Conservation (phyloP, 768 basidiomycete species). For the Lactarius pseudohatsudake region DNA sequence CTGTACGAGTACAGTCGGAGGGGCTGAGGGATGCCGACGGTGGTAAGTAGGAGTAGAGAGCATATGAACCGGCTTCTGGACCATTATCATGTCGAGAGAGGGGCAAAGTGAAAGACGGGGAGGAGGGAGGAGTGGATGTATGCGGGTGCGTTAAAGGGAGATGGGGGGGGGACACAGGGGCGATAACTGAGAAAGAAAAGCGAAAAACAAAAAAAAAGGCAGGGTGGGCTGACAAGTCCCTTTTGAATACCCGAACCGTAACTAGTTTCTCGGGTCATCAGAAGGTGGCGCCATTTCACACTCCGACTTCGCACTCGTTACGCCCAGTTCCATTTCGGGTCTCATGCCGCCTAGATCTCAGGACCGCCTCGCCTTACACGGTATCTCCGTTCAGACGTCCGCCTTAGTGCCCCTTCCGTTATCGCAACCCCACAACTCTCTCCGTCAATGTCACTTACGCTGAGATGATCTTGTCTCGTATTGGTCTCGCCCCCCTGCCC, state of each 20-base stretch:
- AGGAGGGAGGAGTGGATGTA: slow-evolving; percentile 27
- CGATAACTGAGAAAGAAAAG: slow-evolving; percentile 10
- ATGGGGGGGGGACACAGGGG: slow-evolving; percentile 13
- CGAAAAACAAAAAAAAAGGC: slow-evolving; percentile 4
- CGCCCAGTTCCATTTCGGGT: slow-evolving; percentile 13
- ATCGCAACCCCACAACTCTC: slow-evolving; percentile 18
- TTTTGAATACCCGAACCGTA: slow-evolving; percentile 9
- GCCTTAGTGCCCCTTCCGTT: slow-evolving; percentile 19
- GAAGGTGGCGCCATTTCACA: slow-evolving; percentile 26
- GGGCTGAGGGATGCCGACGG: slow-evolving; percentile 68
- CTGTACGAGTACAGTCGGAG: slow-evolving; percentile 64
- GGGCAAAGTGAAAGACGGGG: slow-evolving; percentile 17
- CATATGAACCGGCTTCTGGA: slow-evolving; percentile 39
- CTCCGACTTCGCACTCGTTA: slow-evolving; percentile 24
- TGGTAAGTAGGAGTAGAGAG: slow-evolving; percentile 41
- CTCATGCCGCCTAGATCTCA: slow-evolving; percentile 19
- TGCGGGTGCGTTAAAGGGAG: slow-evolving; percentile 31
- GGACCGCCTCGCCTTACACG: slow-evolving; percentile 8
- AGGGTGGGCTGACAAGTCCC: slow-evolving; percentile 22
- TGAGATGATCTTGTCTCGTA: slow-evolving; percentile 1
- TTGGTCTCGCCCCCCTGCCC: not conserved
- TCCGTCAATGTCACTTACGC: not conserved
- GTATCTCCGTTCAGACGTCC: slow-evolving; percentile 21
- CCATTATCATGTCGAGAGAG: slow-evolving; percentile 41
- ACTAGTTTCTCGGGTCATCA: slow-evolving; percentile 13